A percentile compares a stretch with the other conserved stretches of the same genome.
phyloP scores from a whole-genome alignment of 1,284 basidiomycete species.

The Sanguinoderma infundibulare region DNA sequence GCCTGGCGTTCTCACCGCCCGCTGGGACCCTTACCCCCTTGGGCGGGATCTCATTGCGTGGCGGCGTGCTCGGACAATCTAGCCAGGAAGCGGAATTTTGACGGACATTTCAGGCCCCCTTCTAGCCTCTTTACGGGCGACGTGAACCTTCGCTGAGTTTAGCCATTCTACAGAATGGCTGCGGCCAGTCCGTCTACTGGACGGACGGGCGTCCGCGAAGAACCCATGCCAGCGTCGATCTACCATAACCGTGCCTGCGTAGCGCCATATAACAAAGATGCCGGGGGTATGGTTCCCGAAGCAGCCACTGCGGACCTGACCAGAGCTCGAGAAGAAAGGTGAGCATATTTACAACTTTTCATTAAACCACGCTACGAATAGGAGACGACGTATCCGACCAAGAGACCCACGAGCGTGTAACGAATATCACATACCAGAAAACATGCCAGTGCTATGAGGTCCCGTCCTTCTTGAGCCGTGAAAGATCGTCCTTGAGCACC shows the following conservation, averaged over 20 bases:
- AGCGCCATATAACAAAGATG: not conserved
- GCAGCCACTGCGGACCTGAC: not conserved
- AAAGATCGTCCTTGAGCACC: constrained; percentile 61
- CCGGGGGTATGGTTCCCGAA: not conserved
- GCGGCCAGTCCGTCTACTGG: not conserved
- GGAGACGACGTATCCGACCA: constrained; percentile 19
- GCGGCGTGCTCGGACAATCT: constrained; percentile 3
- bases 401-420: constrained; percentile 7
- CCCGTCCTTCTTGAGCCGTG: constrained; percentile 38
- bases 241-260: not conserved
- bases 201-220: not conserved
- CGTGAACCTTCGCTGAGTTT: constrained; percentile 27
- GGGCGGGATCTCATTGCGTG: not conserved
- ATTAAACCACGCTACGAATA: constrained; percentile 20
- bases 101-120: constrained; percentile 5
- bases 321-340: not conserved
- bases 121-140: constrained; percentile 14
- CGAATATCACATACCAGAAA: not conserved
- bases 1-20: not conserved
- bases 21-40: not conserved
- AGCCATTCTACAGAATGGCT: constrained; percentile 1
- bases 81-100: constrained; percentile 13
- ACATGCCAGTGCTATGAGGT: constrained; percentile 24
- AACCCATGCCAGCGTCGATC: constrained; percentile 8
- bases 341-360: constrained; percentile 25